Evolutionary conservation across 1,139 yeast species (phyloP), one percentile per base, ranked within the genome.

Genomic region (Pichia sp.): DNA sequence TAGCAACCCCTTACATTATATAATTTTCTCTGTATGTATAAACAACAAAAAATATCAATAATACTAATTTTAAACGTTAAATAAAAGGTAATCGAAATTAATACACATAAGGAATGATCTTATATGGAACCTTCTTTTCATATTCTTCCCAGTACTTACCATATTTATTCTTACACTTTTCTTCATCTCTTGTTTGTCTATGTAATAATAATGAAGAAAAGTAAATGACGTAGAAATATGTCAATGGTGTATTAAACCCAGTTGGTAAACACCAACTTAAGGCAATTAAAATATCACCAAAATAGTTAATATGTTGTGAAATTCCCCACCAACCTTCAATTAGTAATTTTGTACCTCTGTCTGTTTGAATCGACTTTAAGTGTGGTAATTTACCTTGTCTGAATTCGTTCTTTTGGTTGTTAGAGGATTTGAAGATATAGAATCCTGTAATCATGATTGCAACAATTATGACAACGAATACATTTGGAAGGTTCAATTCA

Each of bases 271-370:
- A 90, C 95, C 96, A 91, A 38, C 96, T 81, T 72, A 88, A 76
- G 0, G 97, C 90, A 62, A 90, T 83, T 43, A 94, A 63, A 94
- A 97, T 90, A 68, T 93, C 99, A 34, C 99, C 99, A 53, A 91
- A 76, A 67, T 93, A 93, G 64, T 93, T 93, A 64, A 89, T 89
- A 65, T 93, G 99, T 58, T 96, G 96, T 7, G 96, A 83, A 35
- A 74, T 67, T 4, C 86, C 87, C 99, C 99, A 93, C 99, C 99
- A 93, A 2, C 98, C 97, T 59, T 89, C 94, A 48, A 82, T 77
- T 45, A 93, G 71, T 54, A 93, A 75, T 60, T 79, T 85, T 34
- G 96, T 85, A 1, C 96, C 96, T 14, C 87, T 80, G 30, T 75
- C 71, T 1, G 97, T 85, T 53, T 77, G 70, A 52, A 93, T 85